A percentile compares a stretch with the other conserved stretches of the same genome.
These are phyloP conservation scores for Rhododendron mucronatum DNA, from an alignment of 148 eudicot genomes.

Conservation along the genomic window DNA sequence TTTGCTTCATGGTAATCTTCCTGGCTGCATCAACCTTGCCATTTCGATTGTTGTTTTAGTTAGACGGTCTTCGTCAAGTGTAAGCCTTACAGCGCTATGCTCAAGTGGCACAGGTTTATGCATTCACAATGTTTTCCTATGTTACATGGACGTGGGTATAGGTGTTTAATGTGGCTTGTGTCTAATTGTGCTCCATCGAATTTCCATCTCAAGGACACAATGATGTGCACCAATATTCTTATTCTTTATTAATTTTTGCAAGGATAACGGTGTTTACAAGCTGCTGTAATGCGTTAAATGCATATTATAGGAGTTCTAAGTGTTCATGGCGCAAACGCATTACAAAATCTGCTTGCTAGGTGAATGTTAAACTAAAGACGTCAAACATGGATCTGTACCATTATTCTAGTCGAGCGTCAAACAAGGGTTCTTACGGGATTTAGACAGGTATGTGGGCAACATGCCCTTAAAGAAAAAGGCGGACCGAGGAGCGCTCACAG, in stretches of 20 bases:
- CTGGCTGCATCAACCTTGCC: not conserved
- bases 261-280: not conserved
- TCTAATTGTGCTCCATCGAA: not conserved
- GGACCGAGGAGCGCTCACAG: too few species aligned
- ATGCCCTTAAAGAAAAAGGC: too few species aligned
- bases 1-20: slow-evolving; percentile 47
- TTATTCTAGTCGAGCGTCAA: not conserved
- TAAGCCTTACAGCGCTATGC: not conserved
- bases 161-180: not conserved
- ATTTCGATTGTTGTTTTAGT: not conserved
- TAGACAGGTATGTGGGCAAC: not conserved
- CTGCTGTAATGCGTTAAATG: not conserved
- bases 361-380: not conserved
- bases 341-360: not conserved
- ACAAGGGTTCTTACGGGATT: not conserved
- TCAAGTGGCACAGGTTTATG: not conserved
- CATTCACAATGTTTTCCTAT: not conserved
- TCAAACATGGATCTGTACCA: not conserved
- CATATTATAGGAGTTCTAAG: not conserved
- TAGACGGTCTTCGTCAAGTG: not conserved
- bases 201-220: not conserved
- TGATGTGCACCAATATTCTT: not conserved
- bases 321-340: not conserved
- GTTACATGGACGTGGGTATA: not conserved
- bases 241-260: not conserved